Base-by-base conservation (phyloP, 75 land plant species). In the Cryptomeria japonica region DNA sequence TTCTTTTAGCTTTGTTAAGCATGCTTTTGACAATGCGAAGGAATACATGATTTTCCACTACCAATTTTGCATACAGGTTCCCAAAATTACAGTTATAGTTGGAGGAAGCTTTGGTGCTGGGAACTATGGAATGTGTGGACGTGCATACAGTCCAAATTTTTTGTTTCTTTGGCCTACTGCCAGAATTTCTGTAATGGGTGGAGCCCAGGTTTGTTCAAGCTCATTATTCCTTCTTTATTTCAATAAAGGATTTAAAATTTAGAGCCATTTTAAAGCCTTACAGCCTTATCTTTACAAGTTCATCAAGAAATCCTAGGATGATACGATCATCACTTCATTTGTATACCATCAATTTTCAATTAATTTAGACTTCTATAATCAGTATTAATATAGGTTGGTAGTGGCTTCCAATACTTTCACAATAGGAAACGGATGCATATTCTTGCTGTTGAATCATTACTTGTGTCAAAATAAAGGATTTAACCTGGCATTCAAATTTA, bases 61-160 rank as follows among this genome's bases (percentile, higher is more conserved):
- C 58, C 13, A 39, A 46, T 13, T 36, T 58, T 92, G 80, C 84
- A 13, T 89, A 13, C 89, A 98, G 99, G 97, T 98, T 73, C 99
- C 99, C 14, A 98, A 98, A 89, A 93, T 98, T 68, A 98, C 99
- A 25, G 84, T 98, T 41, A 88, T 98, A 36, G 94, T 98, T 89
- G 99, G 99, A 86, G 99, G 99, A 86, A 98, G 99, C 93, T 98
- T 95, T 93, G 99, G 99, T 49, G 99, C 99, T 89, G 99, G 99
- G 47, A 98, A 98, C 88, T 98, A 98, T 94, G 99, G 98, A 86
- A 98, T 98, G 99, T 98, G 99, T 92, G 99, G 99, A 14, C 96
- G 99, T 87, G 99, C 99, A 42, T 98, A 96, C 88, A 98, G 97
- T 91, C 99, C 99, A 12, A 90, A 95, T 90, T 98, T 98, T 90